phyloP scores from a whole-genome alignment of 441 rosid species.

The Eruca vesicaria region DNA sequence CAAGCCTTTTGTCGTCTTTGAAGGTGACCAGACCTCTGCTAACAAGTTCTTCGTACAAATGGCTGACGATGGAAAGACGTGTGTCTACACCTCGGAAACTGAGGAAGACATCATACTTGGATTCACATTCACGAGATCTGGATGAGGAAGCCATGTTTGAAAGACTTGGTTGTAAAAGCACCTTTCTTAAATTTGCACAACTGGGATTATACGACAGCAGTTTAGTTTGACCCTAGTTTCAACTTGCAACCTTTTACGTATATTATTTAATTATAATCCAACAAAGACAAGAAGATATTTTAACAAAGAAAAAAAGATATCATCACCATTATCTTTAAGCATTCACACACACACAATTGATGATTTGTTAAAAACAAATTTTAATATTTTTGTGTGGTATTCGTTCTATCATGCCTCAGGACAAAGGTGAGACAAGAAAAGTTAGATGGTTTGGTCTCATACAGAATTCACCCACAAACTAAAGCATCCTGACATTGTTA shows the following conservation, averaged over 20 bases:
- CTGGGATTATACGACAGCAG: too few species aligned
- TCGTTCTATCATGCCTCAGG: too few species aligned
- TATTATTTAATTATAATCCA: too few species aligned
- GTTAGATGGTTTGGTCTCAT: neutral
- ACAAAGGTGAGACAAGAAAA: neutral
- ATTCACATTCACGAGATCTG: neutral
- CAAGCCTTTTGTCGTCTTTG: slow-evolving; percentile 8
- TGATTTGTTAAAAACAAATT: too few species aligned
- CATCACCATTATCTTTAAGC: too few species aligned
- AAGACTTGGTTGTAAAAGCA: too few species aligned
- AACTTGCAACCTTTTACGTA: neutral
- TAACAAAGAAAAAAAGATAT: neutral
- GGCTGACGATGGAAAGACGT: slow-evolving; percentile 2
- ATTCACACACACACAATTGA: too few species aligned
- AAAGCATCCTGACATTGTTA: neutral
- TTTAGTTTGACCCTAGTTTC: neutral
- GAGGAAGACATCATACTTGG: slow-evolving; percentile 18
- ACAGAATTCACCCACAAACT: neutral
- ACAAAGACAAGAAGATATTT: too few species aligned
- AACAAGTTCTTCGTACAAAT: slow-evolving; percentile 18
- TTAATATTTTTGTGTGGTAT: too few species aligned
- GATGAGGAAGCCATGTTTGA: neutral
- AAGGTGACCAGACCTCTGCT: slow-evolving; percentile 7
- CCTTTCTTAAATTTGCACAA: too few species aligned
- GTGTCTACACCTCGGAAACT: slow-evolving; percentile 31